These are phyloP conservation scores for Lolium multiflorum DNA, from an alignment of 176 grass and related monocot genomes.

Conservation along the genomic window DNA sequence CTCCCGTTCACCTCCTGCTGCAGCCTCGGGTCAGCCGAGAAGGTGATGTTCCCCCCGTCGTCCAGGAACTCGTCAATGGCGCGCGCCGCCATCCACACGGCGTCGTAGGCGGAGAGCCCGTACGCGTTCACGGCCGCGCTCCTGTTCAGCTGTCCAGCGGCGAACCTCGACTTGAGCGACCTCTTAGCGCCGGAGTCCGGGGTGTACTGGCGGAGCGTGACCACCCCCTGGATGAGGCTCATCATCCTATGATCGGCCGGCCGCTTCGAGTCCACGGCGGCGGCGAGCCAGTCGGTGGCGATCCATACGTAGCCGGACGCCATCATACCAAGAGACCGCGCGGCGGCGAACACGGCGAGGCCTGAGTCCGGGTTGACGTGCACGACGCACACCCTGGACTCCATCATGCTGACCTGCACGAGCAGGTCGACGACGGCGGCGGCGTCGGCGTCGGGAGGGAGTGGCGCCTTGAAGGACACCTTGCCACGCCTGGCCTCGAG, in stretches of 20 bases:
- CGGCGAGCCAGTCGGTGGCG: slow-evolving; percentile 86
- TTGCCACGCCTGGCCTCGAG: slow-evolving; percentile 39
- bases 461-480: slow-evolving; percentile 64
- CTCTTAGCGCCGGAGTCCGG: slow-evolving; percentile 68
- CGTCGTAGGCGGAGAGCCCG: slow-evolving; percentile 81
- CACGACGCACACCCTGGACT: slow-evolving; percentile 81
- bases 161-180: slow-evolving; percentile 52
- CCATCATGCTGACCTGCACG: slow-evolving; percentile 56
- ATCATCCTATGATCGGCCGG: slow-evolving; percentile 20
- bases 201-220: slow-evolving; percentile 72
- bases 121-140: slow-evolving; percentile 54
- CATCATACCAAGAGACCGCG: slow-evolving; percentile 67
- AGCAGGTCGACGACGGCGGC: slow-evolving; percentile 51
- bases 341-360: slow-evolving; percentile 61
- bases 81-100: slow-evolving; percentile 74
- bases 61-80: slow-evolving; percentile 69
- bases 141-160: background rate
- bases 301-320: slow-evolving; percentile 78
- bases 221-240: slow-evolving; percentile 60
- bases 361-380: slow-evolving; percentile 85
- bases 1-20: slow-evolving; percentile 33
- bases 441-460: slow-evolving; percentile 51
- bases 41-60: slow-evolving; percentile 55
- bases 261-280: slow-evolving; percentile 42
- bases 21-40: slow-evolving; percentile 64